Evolutionary conservation across 768 basidiomycete species (phyloP), one percentile per base, ranked within the genome.

Genomic region (Auricularia sp.): DNA sequence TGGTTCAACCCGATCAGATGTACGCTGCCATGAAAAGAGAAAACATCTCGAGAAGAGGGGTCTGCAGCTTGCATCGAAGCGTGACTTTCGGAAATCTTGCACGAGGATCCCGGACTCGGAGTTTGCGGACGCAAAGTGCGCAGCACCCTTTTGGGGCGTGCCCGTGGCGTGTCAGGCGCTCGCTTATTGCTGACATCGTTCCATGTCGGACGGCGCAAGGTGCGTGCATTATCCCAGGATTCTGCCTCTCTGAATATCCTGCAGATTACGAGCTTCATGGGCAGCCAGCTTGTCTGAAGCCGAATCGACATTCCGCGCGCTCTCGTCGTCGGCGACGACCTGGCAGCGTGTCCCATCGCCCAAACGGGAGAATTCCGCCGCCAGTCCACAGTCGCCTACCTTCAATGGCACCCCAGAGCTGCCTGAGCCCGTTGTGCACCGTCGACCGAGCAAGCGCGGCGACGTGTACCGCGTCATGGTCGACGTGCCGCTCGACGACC

Each of bases 381-480:
- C 29, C 29, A n/a, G 16, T 29, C 21, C 29, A 21, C 11, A n/a
- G 13, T 59, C 56, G 4, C 3, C 77, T 18, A 77, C 75, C 63
- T 79, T 79, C 71, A 90, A 91, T 71, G 86, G 86, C 61, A 78
- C 80, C 0, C 82, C 90, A 51, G 86, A 89, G 65, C 76, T 88
- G 21, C 74, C 80, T 11, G 88, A 93, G 73, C 89, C 95, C 51
- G 76, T 85, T 37, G 83, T 97, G 4, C 91, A 95, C 75, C 85
- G 92, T 64, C 85, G 85, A 71, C 75, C 81, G 3, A 81, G 75
- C 65, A 89, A 88, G 73, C 75, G 79, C 1, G 90, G 92, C 21
- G 90, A 93, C 67, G 84, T 94, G 21, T 92, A 90, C 72, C 81
- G 94, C 67, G 85, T 93, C 18, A 82, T 91, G 8, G 80, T 95